Base-by-base conservation (phyloP, 768 basidiomycete genomes). In the Calocera viscosa region DNA sequence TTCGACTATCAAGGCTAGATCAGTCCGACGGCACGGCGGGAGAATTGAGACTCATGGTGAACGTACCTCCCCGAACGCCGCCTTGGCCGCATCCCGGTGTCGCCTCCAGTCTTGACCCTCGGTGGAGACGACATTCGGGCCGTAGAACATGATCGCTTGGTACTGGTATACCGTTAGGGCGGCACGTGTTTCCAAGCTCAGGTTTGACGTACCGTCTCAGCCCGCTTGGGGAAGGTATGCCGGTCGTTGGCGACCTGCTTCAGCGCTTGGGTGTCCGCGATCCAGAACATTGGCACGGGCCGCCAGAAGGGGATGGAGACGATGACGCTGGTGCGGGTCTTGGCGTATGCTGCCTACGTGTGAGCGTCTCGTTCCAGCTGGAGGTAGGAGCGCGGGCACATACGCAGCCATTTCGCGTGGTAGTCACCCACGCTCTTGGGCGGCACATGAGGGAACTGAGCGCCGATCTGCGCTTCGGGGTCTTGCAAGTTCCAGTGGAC, bases 41-140 rank as follows among this genome's bases (percentile, higher is more conserved):
- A 14, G 43, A 49, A 32, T 17, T 41, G 30, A 43, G 12, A 16
- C 17, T 10, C 17, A n/a, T 28, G 35, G 19, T 41, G 22, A 17
- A 60, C 72, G 63, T 66, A 75, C 82, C 73, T 83, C 82, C 53
- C 78, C 82, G 72, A 83, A 83, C 0, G 82, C 82, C 11, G 80
- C 78, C 65, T 80, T 82, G 24, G 80, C 74, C 0, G 81, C 74
- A 11, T 71, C 72, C 47, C 81, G 76, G 68, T 82, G 82, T 1
- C 80, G 75, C 64, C 79, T 76, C 80, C 81, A 82, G 1, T 71
- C 73, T 7, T 80, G 78, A 2, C 77, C 78, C 64, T 81, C 79
- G 1, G 78, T 75, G 8, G 75, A 76, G n/a, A 80, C 70, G 8
- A 83, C 73, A 67, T 82, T 83, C 74, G 77, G 76, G 1, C 82